Percentiles rank a stretch among this genome's conserved stretches.
Conservation (phyloP, 2,329 filamentous ascomycete genomes). For the Fusarium sp. region DNA sequence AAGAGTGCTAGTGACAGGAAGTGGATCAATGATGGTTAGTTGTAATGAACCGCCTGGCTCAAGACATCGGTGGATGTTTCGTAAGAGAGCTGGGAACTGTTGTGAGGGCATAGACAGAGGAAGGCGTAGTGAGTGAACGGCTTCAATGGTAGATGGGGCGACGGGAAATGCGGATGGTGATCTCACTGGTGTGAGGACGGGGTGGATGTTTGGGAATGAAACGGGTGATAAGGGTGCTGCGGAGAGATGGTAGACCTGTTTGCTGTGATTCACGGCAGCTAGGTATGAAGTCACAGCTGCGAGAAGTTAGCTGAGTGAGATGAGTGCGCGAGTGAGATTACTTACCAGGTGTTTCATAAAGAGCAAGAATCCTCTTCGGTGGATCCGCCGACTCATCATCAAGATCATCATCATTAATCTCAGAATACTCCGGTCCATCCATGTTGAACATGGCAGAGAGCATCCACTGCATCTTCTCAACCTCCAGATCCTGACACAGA, state of each 20-base stretch:
- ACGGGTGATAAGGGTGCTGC: slow-evolving; percentile 38
- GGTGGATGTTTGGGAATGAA: slow-evolving; percentile 52
- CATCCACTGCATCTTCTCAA: slow-evolving; percentile 69
- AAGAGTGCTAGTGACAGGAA: slow-evolving; percentile 62
- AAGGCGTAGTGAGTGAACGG: slow-evolving; percentile 63
- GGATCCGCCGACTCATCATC: slow-evolving; percentile 38
- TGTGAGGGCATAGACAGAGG: slow-evolving; percentile 65
- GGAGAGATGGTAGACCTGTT: slow-evolving; percentile 26
- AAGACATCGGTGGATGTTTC: slow-evolving; percentile 66
- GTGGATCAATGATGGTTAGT: slow-evolving; percentile 69
- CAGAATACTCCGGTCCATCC: slow-evolving; percentile 32
- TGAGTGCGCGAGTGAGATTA: rapidly evolving
- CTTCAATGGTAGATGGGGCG: slow-evolving; percentile 55
- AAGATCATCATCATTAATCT: not conserved
- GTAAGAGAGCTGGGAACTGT: slow-evolving; percentile 65
- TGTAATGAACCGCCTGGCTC: slow-evolving; percentile 64
- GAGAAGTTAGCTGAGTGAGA: not conserved
- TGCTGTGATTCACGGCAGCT: slow-evolving; percentile 16
- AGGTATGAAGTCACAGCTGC: slow-evolving; percentile 25
- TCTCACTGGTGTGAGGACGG: slow-evolving; percentile 51
- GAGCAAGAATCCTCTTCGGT: slow-evolving; percentile 21
- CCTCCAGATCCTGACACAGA: slow-evolving; percentile 48
- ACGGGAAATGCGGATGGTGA: slow-evolving; percentile 50
- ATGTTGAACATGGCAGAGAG: slow-evolving; percentile 63
- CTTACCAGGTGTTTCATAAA: slow-evolving; percentile 30